Evolutionary conservation across 2,329 filamentous ascomycete species (phyloP), one percentile per base, ranked within the genome.

Genomic region (Purpureocillium takamizusanense): DNA sequence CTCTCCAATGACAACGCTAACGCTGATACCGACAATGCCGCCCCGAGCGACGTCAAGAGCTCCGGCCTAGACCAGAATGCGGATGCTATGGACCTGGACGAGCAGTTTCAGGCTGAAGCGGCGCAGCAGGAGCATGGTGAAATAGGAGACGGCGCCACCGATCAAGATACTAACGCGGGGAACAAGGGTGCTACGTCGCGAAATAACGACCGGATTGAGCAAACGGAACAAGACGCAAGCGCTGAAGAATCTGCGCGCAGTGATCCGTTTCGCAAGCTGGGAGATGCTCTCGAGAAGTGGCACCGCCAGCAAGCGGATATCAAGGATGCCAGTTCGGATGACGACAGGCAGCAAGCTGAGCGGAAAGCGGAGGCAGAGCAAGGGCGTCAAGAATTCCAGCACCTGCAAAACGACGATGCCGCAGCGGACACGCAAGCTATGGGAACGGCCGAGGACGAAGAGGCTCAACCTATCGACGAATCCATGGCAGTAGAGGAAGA

Each of bases 251-350:
- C 61, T 7, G 60, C 65, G 38, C 62, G 61, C 30, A 62, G 69
- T 33, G 78, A 92, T 48, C 85, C 88, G 1, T 95, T 95, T 71
- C 92, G 92, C 65, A 94, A 95, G 54, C 76, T 98, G 23, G 92
- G 92, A 16, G 88, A 98, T 63, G 83, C 87, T 6, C 70, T 98
- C 25, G 89, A 97, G 58, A 78, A 83, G 50, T 98, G 89, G 86
- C 89, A 97, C 59, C 78, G 86, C 42, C 86, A 88, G 53, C 86
- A 94, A 52, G 78, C 77, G 34, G 83, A 95, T 44, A 97, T 98
- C 50, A 67, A 75, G 55, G 73, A 83, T 41, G 56, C 61, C 5
- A 51, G 55, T 14, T 64, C 74, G 2, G 67, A 77, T 38, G 55
- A 63, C 11, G 61, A 71, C 15, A 68, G 74, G 25, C 62, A 76